A percentile compares a stretch with the other conserved stretches of the same genome.
Evolutionary conservation across 768 basidiomycete species (phyloP).

Genomic region (Calvatia gigantea): DNA sequence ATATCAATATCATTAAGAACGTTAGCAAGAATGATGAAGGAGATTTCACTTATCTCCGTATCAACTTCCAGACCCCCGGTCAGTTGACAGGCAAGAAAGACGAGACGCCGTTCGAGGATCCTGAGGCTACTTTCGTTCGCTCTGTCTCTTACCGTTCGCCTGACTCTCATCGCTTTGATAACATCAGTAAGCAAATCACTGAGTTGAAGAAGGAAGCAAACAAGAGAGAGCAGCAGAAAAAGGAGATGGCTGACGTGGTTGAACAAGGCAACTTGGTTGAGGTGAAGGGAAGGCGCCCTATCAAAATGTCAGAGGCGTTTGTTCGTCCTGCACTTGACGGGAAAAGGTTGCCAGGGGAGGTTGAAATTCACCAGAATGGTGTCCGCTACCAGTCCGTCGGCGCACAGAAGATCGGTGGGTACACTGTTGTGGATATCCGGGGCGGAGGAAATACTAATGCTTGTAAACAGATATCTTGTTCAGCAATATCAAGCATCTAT

Average conservation of each 20-base stretch:
- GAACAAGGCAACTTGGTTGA: slow-evolving; percentile 91
- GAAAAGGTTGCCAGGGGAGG: slow-evolving; percentile 93
- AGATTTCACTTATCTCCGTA: slow-evolving; percentile 89
- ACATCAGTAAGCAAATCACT: slow-evolving; percentile 87
- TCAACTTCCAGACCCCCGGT: slow-evolving; percentile 98
- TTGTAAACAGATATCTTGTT: slow-evolving; percentile 76
- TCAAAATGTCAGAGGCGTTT: slow-evolving; percentile 87
- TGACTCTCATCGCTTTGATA: slow-evolving; percentile 86
- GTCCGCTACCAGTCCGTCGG: slow-evolving; percentile 87
- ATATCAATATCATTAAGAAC: slow-evolving; percentile 98
- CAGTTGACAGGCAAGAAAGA: slow-evolving; percentile 98
- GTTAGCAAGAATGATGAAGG: slow-evolving; percentile 97
- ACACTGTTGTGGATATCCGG: not conserved
- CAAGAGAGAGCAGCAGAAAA: slow-evolving; percentile 96
- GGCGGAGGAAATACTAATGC: not conserved
- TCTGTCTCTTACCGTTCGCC: slow-evolving; percentile 91
- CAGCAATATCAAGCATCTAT: slow-evolving; percentile 96
- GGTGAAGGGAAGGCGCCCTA: slow-evolving; percentile 83
- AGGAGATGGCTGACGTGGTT: slow-evolving; percentile 97
- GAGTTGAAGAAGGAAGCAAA: slow-evolving; percentile 96
- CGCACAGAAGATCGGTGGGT: slow-evolving; percentile 86
- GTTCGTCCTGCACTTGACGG: slow-evolving; percentile 93
- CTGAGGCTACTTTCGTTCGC: slow-evolving; percentile 93
- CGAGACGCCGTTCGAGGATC: slow-evolving; percentile 98
- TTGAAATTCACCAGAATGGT: slow-evolving; percentile 98